These are phyloP conservation scores for Pisolithus thermaeus DNA, from an alignment of 1,284 basidiomycete genomes.

Conservation along the genomic window DNA sequence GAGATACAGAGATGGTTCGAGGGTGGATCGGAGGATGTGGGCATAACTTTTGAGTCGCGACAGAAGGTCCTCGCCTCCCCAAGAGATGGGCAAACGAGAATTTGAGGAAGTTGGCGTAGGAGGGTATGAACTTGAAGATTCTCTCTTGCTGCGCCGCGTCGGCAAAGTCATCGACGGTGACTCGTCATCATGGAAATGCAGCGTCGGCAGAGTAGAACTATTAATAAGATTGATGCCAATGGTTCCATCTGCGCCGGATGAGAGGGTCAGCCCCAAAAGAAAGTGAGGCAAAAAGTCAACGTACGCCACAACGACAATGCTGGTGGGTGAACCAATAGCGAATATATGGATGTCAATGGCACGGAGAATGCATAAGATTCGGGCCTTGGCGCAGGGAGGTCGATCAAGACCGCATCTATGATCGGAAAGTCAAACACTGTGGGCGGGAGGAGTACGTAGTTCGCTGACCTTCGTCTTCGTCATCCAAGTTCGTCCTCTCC, in stretches of 20 bases:
- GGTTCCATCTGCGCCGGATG: slow-evolving; percentile 53
- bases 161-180: slow-evolving; percentile 69
- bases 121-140: slow-evolving; percentile 52
- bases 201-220: slow-evolving; percentile 83
- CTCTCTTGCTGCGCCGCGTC: slow-evolving; percentile 28
- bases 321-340: slow-evolving; percentile 80
- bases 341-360: slow-evolving; percentile 85
- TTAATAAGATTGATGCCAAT: slow-evolving; percentile 82
- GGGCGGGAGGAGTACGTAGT: neutral
- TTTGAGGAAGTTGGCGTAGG: slow-evolving; percentile 45
- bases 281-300: slow-evolving; percentile 27
- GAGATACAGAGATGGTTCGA: slow-evolving; percentile 81
- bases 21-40: slow-evolving; percentile 71
- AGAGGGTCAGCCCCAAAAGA: slow-evolving; percentile 1
- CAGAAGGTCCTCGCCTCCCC: slow-evolving; percentile 86
- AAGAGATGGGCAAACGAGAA: slow-evolving; percentile 46
- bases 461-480: slow-evolving; percentile 66
- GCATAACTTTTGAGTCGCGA: slow-evolving; percentile 65
- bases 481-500: slow-evolving; percentile 50
- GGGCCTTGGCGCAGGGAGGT: slow-evolving; percentile 67
- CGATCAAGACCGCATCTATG: slow-evolving; percentile 72
- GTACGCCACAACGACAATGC: slow-evolving; percentile 84
- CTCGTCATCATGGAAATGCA: slow-evolving; percentile 97
- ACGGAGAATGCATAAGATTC: slow-evolving; percentile 95
- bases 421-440: slow-evolving; percentile 7